Evolutionary conservation across 306 rosid genomes (phyloP).

Genomic region (Benincasa hispida): DNA sequence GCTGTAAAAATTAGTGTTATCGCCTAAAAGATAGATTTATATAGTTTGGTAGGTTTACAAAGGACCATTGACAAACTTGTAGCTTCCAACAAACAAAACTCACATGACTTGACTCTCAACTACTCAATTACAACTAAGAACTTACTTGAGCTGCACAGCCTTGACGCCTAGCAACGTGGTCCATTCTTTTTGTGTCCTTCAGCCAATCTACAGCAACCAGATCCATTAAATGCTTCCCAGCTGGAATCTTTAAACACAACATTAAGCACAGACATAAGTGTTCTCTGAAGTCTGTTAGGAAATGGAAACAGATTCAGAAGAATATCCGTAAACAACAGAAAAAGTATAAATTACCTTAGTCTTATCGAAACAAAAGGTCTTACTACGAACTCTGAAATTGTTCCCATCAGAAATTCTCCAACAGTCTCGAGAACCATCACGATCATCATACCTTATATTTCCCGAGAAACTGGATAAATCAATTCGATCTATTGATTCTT

Average conservation of each 20-base stretch:
- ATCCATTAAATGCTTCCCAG: conserved; percentile 93
- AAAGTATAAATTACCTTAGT: conserved; percentile 46
- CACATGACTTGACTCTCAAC: neutral
- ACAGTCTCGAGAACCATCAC: conserved; percentile 84
- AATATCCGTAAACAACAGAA: neutral
- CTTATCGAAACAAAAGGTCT: conserved; percentile 73
- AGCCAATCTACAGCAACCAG: conserved; percentile 99
- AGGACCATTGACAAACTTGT: neutral
- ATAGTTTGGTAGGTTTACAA: neutral
- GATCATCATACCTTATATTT: conserved; percentile 59
- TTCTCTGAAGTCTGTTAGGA: conserved; percentile 1
- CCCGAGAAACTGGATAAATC: conserved; percentile 90
- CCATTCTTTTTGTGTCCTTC: conserved; percentile 94
- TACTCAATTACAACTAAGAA: neutral
- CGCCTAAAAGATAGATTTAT: neutral
- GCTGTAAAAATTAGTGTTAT: neutral
- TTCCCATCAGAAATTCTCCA: conserved; percentile 92
- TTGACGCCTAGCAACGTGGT: conserved; percentile 85
- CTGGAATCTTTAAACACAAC: conserved; percentile 55
- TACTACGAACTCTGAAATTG: conserved; percentile 94
- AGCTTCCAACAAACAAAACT: neutral
- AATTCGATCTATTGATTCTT: conserved; percentile 60
- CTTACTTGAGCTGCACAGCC: conserved; percentile 97
- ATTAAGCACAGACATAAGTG: conserved; percentile 22
- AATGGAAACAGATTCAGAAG: neutral